These are phyloP conservation scores for Caloboletus inedulis DNA, from an alignment of 1,284 basidiomycete species.

Conservation along the genomic window DNA sequence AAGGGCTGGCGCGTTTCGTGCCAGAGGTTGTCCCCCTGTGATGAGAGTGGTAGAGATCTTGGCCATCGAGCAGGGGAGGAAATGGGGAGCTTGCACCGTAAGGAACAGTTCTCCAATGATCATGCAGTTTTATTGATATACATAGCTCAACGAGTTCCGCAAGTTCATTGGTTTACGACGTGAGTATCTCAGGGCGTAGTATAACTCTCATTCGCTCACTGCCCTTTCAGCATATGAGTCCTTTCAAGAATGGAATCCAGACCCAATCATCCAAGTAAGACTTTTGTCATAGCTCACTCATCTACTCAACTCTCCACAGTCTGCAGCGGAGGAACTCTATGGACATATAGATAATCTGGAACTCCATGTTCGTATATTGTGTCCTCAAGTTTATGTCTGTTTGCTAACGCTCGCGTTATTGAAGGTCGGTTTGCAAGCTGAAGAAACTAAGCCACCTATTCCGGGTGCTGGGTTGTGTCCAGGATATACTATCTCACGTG, in stretches of 20 bases:
- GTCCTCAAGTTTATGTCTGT: not conserved
- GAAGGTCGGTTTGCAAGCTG: conserved; percentile 71
- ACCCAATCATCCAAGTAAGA: conserved; percentile 59
- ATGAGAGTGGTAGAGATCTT: conserved; percentile 72
- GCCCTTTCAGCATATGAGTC: conserved; percentile 45
- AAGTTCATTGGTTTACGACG: conserved; percentile 51
- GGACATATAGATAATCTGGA: conserved; percentile 75
- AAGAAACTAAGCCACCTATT: conserved; percentile 66
- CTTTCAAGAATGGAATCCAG: conserved; percentile 79
- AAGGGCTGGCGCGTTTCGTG: conserved; percentile 69
- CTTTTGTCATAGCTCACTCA: not conserved
- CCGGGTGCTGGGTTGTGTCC: conserved; percentile 82
- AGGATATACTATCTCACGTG: conserved; percentile 84
- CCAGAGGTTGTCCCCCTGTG: conserved; percentile 68
- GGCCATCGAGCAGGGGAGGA: conserved; percentile 65
- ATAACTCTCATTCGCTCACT: not conserved
- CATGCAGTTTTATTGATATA: conserved; percentile 44
- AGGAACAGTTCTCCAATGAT: conserved; percentile 18
- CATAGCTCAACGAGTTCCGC: conserved; percentile 63
- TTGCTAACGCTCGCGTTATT: not conserved
- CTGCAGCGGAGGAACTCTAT: conserved; percentile 67
- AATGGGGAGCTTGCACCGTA: conserved; percentile 75
- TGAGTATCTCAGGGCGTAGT: conserved; percentile 17
- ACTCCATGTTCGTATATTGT: conserved; percentile 50
- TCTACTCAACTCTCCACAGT: conserved; percentile 36